Evolutionary conservation across 1,284 basidiomycete genomes (phyloP), one percentile per base, ranked within the genome.

Genomic region (Rhodotorula sp.): DNA sequence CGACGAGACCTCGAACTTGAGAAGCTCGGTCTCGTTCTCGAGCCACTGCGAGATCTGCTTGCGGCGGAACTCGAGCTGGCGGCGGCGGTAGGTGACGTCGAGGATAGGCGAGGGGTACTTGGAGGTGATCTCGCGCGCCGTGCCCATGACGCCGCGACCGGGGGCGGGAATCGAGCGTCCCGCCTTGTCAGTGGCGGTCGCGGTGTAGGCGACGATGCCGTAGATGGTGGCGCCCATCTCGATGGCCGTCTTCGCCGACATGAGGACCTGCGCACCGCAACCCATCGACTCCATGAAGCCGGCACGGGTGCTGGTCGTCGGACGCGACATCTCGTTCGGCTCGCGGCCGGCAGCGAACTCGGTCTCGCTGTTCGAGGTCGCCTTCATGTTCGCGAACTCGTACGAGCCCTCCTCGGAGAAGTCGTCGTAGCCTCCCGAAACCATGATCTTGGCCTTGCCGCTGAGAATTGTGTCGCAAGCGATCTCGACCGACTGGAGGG

Each of bases 321-420:
- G 96, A 70, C 95, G 90, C 64, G 95, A 99, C 90, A 98, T 95
- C 81, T 99, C 95, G 55, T 90, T 92, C 37, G 95, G 95, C 81
- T 99, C 95, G 76, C 96, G 93, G 72, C 96, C 96, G 87, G 96
- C 96, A 15, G 94, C 94, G 78, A 97, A 90, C 82, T 99, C 96
- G 50, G 92, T 91, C 81, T 94, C 91, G 9, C 94, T 89, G 79
- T 95, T 97, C 81, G 91, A 94, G 11, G 96, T 99, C 10, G 96
- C 96, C 83, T 97, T 96, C 96, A 99, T 99, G 85, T 98, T 98
- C 67, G 94, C 95, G 81, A 81, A 81, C 64, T 78, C 77, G 68
- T 73, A 76, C 53, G 75, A 78, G 51, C 77, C 78, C 58, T 78
- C 77, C 69, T 99, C 96, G 76, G 90, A 91, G 79, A 98, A 87